Conservation (phyloP, 495 filamentous ascomycete species). For the Penicillium robsamsonii region DNA sequence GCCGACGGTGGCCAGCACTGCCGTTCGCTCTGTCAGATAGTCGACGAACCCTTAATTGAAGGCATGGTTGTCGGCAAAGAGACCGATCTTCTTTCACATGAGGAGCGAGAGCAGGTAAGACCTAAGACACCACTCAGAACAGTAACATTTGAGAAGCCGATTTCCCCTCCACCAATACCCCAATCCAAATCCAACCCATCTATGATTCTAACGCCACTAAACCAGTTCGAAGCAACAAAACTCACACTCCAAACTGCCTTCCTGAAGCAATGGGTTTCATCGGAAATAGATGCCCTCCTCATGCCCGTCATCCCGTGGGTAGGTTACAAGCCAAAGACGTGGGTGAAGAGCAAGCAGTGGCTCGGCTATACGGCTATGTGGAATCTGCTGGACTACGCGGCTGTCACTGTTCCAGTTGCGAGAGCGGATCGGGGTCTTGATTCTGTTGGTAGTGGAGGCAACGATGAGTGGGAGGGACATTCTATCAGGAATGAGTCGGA, state of each 20-base stretch:
- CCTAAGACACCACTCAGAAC: not conserved
- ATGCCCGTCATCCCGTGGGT: conserved; percentile 55
- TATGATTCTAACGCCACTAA: not conserved
- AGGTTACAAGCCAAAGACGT: conserved; percentile 43
- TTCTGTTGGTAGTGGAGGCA: conserved; percentile 7
- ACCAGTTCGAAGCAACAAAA: conserved; percentile 30
- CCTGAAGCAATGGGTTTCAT: conserved; percentile 50
- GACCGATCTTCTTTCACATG: conserved; percentile 22
- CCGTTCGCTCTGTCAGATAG: conserved; percentile 43
- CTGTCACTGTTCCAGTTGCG: conserved; percentile 51
- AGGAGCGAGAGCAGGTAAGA: conserved; percentile 33
- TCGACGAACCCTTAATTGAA: conserved; percentile 55
- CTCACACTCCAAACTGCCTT: conserved; percentile 25
- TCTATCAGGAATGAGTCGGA: conserved; percentile 36
- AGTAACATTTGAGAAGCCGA: not conserved
- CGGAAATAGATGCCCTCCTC: conserved; percentile 62
- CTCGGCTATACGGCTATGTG: conserved; percentile 63
- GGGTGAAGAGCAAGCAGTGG: conserved; percentile 54
- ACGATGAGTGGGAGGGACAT: conserved; percentile 31
- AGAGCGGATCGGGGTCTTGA: conserved; percentile 41
- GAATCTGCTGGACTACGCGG: conserved; percentile 67
- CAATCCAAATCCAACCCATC: not conserved
- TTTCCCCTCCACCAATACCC: not conserved
- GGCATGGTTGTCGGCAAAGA: conserved; percentile 38
- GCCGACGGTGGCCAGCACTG: conserved; percentile 57